Evolutionary conservation across 2,329 filamentous ascomycete species (phyloP).

Genomic region (Neurospora crassa): DNA sequence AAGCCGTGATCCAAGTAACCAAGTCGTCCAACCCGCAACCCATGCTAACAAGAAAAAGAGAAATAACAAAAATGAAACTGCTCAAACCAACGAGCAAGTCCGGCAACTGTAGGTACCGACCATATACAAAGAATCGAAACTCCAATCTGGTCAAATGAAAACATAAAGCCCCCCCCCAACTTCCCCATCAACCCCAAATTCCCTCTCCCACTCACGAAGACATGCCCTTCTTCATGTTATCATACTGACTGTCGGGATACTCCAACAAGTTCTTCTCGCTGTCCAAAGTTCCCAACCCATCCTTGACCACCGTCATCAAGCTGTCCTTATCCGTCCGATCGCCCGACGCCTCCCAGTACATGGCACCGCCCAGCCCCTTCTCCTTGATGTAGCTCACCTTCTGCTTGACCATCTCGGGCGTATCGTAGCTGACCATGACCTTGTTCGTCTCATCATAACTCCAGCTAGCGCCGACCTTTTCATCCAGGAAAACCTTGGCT

Average conservation of each 20-base stretch:
- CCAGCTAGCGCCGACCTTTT: constrained; percentile 54
- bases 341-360: constrained; percentile 79
- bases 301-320: constrained; percentile 25
- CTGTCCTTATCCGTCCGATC: constrained; percentile 52
- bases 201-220: neutral
- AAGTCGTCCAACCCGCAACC: neutral
- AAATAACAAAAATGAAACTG: no score
- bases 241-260: constrained; percentile 45
- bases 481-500: constrained; percentile 46
- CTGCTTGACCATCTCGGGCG: constrained; percentile 42
- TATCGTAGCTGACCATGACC: constrained; percentile 66
- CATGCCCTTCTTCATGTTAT: constrained; percentile 33
- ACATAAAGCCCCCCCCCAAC: neutral
- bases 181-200: neutral
- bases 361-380: constrained; percentile 59
- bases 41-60: neutral
- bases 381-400: constrained; percentile 59
- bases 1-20: neutral
- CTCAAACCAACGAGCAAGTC: neutral
- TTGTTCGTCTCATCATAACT: constrained; percentile 52
- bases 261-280: constrained; percentile 32
- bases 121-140: neutral
- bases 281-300: no score
- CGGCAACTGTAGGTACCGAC: neutral
- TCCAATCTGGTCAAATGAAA: neutral